Evolutionary conservation across 805 yeast genomes (phyloP).

Genomic region (Hagleromyces aurorensis): DNA sequence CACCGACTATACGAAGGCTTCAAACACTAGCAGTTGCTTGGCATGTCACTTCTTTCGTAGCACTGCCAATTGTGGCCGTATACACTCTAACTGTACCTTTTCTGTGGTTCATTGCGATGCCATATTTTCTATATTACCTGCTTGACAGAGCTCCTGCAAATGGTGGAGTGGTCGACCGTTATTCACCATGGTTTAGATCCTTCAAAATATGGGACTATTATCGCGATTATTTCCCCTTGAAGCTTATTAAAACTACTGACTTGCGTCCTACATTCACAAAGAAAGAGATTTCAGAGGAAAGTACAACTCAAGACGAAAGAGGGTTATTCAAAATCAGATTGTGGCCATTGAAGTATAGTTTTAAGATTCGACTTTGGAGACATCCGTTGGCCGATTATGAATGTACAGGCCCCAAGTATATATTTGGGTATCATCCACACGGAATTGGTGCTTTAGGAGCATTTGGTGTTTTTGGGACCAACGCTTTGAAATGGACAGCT

Average conservation of each 20-base stretch:
- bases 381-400: conserved; percentile 27
- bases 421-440: conserved; percentile 94
- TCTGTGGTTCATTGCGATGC: conserved; percentile 59
- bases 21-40: conserved; percentile 64
- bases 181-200: conserved; percentile 49
- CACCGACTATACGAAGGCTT: conserved; percentile 49
- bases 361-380: conserved; percentile 4
- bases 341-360: conserved; percentile 17
- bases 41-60: conserved; percentile 63
- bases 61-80: conserved; percentile 44
- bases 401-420: conserved; percentile 60
- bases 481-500: conserved; percentile 61
- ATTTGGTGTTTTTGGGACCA: conserved; percentile 75
- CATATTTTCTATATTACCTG: conserved; percentile 55
- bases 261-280: conserved; percentile 65
- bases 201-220: conserved; percentile 61
- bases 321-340: conserved; percentile 14
- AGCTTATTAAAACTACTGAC: conserved; percentile 56
- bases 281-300: conserved; percentile 16
- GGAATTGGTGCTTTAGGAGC: conserved; percentile 92
- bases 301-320: conserved; percentile 3
- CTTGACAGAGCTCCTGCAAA: conserved; percentile 63
- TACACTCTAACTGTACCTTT: conserved; percentile 49
- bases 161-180: conserved; percentile 57
- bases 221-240: conserved; percentile 73